Conservation (phyloP, 768 basidiomycete genomes). For the Hebeloma cylindrosporum region DNA sequence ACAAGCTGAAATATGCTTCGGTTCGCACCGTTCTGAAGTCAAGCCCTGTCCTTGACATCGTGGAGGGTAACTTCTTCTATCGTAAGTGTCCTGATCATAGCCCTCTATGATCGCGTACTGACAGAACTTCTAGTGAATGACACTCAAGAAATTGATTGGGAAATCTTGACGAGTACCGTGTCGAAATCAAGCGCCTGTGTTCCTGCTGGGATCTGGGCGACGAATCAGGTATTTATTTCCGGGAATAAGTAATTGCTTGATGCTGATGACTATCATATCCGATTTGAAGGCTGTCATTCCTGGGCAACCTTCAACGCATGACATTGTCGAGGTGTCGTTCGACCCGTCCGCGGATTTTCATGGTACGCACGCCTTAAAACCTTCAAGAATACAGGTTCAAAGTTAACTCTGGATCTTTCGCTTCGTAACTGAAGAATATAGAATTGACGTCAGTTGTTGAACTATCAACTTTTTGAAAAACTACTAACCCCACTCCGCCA, state of each 20-base stretch:
- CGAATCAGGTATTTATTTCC: constrained; percentile 27
- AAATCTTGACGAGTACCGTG: constrained; percentile 36
- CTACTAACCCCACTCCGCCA: neutral
- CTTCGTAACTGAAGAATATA: constrained; percentile 37
- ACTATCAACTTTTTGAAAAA: neutral
- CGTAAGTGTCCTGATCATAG: constrained; percentile 18
- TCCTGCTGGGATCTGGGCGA: constrained; percentile 37
- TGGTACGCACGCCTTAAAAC: constrained; percentile 21
- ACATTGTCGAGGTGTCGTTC: constrained; percentile 31
- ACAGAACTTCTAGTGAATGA: constrained; percentile 23
- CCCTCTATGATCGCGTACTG: neutral
- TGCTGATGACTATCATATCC: neutral
- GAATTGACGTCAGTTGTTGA: constrained; percentile 31
- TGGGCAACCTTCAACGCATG: constrained; percentile 4
- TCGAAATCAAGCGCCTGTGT: constrained; percentile 25
- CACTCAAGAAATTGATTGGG: constrained; percentile 34
- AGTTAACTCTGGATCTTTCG: neutral
- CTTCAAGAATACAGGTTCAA: neutral
- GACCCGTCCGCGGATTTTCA: constrained; percentile 35
- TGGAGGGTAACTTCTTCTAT: constrained; percentile 39
- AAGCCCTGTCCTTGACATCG: constrained; percentile 32
- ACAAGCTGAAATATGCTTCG: constrained; percentile 32
- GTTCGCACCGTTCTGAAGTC: constrained; percentile 36
- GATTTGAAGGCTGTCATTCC: neutral
- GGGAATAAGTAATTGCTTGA: neutral